Conservation (phyloP, 2,329 filamentous ascomycete species). For the Paraphoma chrysanthemicola region DNA sequence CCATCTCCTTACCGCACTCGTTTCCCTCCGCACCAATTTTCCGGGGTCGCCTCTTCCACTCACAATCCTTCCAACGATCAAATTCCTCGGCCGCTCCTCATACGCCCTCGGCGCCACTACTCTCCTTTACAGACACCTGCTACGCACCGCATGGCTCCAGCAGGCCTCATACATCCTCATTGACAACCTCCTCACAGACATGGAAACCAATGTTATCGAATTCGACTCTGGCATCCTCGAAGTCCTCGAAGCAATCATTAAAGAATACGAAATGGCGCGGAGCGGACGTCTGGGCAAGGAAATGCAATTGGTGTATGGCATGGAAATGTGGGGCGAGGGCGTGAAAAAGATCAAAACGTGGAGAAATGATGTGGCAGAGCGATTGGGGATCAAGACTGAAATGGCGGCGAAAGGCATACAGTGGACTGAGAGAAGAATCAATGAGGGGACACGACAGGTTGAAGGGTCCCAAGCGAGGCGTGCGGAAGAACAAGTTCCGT, state of each 20-base stretch:
- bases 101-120: constrained; percentile 76
- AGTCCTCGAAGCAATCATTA: constrained; percentile 46
- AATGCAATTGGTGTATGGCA: constrained; percentile 39
- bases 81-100: constrained; percentile 70
- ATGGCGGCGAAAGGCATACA: background rate
- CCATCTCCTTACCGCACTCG: constrained; percentile 65
- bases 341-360: constrained; percentile 39
- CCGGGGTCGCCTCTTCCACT: constrained; percentile 66
- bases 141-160: constrained; percentile 67
- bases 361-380: constrained; percentile 33
- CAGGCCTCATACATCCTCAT: constrained; percentile 65
- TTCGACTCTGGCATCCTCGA: constrained; percentile 59
- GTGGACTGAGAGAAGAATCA: background rate
- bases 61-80: constrained; percentile 70
- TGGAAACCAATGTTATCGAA: constrained; percentile 68
- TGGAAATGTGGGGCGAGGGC: constrained; percentile 44
- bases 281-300: constrained; percentile 34
- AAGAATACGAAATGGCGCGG: constrained; percentile 28
- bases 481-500: no score
- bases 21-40: constrained; percentile 65
- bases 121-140: constrained; percentile 71
- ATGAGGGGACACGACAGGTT: background rate
- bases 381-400: constrained; percentile 30
- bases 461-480: background rate
- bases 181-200: constrained; percentile 67